phyloP scores from a whole-genome alignment of 2,329 filamentous ascomycete species.

The Alternaria viburni region DNA sequence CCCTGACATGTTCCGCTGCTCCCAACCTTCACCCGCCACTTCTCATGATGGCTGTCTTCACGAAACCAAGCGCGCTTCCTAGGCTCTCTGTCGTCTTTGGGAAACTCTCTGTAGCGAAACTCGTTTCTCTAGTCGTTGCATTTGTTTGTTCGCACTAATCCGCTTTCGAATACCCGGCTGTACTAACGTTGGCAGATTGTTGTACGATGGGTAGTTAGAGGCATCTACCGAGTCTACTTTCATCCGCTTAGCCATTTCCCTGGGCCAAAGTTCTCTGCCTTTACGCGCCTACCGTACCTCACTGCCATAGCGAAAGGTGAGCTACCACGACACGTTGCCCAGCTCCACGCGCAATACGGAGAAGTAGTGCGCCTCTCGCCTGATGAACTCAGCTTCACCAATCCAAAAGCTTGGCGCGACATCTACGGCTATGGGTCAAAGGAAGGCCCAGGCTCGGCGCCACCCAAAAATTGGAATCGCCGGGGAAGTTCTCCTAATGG shows the following conservation, averaged over 20 bases:
- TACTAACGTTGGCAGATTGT: not conserved
- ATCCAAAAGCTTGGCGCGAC: slow-evolving; percentile 20
- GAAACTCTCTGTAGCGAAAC: not conserved
- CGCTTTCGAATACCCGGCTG: not conserved
- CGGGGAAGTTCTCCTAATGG: not conserved
- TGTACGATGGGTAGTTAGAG: slow-evolving; percentile 13
- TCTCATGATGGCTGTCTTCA: not conserved
- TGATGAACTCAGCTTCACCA: slow-evolving; percentile 23
- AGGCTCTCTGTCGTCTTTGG: not conserved
- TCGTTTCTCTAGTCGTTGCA: not conserved
- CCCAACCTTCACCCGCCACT: not conserved
- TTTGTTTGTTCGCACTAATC: not conserved
- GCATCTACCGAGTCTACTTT: slow-evolving; percentile 49
- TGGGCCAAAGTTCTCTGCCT: slow-evolving; percentile 44
- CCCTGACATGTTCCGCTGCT: not conserved
- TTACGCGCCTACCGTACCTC: slow-evolving; percentile 13
- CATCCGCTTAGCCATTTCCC: slow-evolving; percentile 52
- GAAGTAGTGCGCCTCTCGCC: slow-evolving; percentile 29
- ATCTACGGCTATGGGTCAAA: slow-evolving; percentile 26
- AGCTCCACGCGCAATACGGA: slow-evolving; percentile 34
- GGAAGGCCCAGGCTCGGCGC: slow-evolving; percentile 2
- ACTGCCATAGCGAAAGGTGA: not conserved
- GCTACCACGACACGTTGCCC: not conserved
- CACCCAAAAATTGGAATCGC: not conserved
- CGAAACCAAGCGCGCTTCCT: not conserved